These are phyloP conservation scores for Podospora tetraspora DNA, from an alignment of 495 filamentous ascomycete species.

Conservation along the genomic window DNA sequence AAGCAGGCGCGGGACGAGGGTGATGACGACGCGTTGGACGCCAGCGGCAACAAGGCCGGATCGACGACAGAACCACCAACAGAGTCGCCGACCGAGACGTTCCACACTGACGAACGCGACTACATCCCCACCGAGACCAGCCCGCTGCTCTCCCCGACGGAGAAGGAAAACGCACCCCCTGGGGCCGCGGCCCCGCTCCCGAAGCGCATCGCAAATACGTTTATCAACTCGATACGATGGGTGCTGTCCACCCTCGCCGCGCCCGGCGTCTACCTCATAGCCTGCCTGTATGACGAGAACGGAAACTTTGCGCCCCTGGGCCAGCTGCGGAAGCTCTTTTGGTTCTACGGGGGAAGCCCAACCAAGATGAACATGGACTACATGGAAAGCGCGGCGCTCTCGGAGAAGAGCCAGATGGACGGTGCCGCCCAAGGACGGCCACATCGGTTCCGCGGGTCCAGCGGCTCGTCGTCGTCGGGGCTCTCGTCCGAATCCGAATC, in stretches of 20 bases:
- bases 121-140: constrained; percentile 56
- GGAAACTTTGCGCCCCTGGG: constrained; percentile 69
- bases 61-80: constrained; percentile 3
- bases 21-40: constrained; percentile 34
- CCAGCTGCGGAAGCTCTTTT: constrained; percentile 56
- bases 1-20: constrained; percentile 26
- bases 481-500: constrained; percentile 58
- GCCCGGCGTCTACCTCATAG: constrained; percentile 74
- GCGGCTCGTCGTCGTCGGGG: constrained; percentile 56
- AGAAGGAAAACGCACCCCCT: constrained; percentile 33
- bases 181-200: constrained; percentile 50
- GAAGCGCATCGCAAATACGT: constrained; percentile 48
- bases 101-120: constrained; percentile 19
- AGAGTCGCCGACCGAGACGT: background rate
- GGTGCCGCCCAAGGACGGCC: constrained; percentile 10
- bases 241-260: constrained; percentile 71
- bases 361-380: constrained; percentile 36
- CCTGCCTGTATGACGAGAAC: constrained; percentile 72
- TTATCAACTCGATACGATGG: constrained; percentile 65
- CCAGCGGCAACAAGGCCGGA: constrained; percentile 29
- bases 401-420: constrained; percentile 28
- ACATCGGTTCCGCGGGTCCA: constrained; percentile 41
- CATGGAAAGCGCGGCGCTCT: constrained; percentile 29
- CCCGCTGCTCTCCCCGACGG: constrained; percentile 48
- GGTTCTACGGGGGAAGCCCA: constrained; percentile 35